Evolutionary conservation across 1,139 yeast species (phyloP), one percentile per base, ranked within the genome.

Genomic region (Kluyveromyces marxianus): DNA sequence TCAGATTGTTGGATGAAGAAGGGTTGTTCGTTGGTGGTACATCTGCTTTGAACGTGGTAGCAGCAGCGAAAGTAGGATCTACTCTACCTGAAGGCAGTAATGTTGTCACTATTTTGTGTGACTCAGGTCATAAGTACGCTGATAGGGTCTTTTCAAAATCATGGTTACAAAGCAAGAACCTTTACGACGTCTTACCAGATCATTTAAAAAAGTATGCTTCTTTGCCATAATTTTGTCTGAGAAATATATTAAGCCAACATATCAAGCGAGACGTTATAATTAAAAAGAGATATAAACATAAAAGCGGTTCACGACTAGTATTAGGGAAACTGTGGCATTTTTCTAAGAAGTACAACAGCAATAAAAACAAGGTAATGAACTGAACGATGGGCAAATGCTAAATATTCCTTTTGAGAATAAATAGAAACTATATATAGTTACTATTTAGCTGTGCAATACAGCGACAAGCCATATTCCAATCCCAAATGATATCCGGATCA

Each of bases 21-120:
- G 97, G 97, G 2, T 70, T 90, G 43, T 89, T 81, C 57, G 71
- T 89, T n/a, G 97, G 97, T 28, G 95, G 95, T 27, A 85, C 95
- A 4, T 79, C 89, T 32, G 89, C 89, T 7, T 71, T 86, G 56
- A 86, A 86, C 59, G 95, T 86, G 32, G 94, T 77, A 34, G 95
- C 94, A 4, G 95, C 95, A 7, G 71, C 74, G 38, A 77, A 81
- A 58, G 78, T 84, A 26, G 95, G 95, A 3, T 67, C 79, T 61
- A 62, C 69, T n/a, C 74, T 88, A 45, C 96, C 96, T 2, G 87
- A 83, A 53, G 86, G 83, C 14, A 71, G 86, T 37, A 89, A 86
- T 50, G 83, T 89, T 25, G 96, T 14, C 21, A 90, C 97, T 0
- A 74, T 89, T 21, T 70, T 90, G 55, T 85, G 94, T 46, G 97